Evolutionary conservation across 2,329 filamentous ascomycete genomes (phyloP).

Genomic region (Fusarium transvaalense): DNA sequence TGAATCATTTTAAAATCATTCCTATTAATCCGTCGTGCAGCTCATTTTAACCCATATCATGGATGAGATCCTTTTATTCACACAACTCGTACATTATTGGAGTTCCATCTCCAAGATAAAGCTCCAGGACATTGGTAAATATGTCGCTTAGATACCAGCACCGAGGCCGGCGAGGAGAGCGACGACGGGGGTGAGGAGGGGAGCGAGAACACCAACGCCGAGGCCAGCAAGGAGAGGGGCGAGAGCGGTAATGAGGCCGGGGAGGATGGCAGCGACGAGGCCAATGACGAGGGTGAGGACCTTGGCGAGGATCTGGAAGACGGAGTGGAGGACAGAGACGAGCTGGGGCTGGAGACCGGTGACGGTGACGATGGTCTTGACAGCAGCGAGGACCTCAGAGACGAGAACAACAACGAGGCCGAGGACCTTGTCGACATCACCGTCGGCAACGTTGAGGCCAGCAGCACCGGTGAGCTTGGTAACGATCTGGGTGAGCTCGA

Average conservation of each 20-base stretch:
- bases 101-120: background rate
- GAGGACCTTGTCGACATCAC: conserved; percentile 46
- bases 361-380: conserved; percentile 42
- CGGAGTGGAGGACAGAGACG: conserved; percentile 45
- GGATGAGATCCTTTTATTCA: background rate
- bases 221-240: conserved; percentile 48
- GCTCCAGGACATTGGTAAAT: background rate
- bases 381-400: conserved; percentile 38
- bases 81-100: background rate
- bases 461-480: conserved; percentile 40
- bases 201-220: conserved; percentile 44
- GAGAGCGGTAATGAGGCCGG: conserved; percentile 45
- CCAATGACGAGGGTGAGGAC: conserved; percentile 44
- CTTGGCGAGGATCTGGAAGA: conserved; percentile 47
- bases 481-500: conserved; percentile 45
- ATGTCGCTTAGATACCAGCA: conserved; percentile 4
- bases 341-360: conserved; percentile 46
- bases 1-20: conserved; percentile 2
- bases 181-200: conserved; percentile 45
- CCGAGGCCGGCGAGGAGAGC: conserved; percentile 43
- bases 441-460: conserved; percentile 38
- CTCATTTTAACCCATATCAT: background rate
- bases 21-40: background rate
- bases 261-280: conserved; percentile 42
- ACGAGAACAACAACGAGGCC: conserved; percentile 41